Conservation (phyloP, 352 stramenopile genomes). For the Hyaloperonospora arabidopsidis region DNA sequence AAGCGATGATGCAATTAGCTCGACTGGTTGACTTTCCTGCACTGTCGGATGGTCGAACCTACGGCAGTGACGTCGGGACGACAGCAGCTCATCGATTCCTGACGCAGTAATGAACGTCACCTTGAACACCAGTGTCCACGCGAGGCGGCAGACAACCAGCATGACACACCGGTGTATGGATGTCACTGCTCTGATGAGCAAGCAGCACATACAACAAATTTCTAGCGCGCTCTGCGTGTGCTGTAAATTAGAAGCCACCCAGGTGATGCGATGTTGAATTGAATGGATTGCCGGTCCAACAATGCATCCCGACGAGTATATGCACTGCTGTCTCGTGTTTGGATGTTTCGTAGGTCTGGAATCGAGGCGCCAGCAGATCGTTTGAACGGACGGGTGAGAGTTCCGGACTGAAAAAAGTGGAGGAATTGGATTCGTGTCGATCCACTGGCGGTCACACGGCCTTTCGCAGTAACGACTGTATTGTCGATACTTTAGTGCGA, state of each 20-base stretch:
- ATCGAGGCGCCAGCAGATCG: conserved; percentile 23
- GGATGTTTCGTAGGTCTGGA: background rate
- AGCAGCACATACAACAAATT: no score
- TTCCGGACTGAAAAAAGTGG: conserved; percentile 21
- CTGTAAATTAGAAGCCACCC: conserved; percentile 34
- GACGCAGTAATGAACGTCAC: background rate
- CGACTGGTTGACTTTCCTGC: conserved; percentile 43
- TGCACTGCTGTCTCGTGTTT: conserved; percentile 13
- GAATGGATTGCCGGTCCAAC: conserved; percentile 26
- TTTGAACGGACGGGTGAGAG: conserved; percentile 28
- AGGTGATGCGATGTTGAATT: conserved; percentile 19
- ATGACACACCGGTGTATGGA: no score
- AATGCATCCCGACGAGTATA: conserved; percentile 22
- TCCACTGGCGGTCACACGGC: conserved; percentile 28
- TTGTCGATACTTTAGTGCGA: conserved; percentile 16
- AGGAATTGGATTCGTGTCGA: conserved; percentile 29
- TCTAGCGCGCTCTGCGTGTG: conserved; percentile 26
- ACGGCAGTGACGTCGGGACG: conserved; percentile 25
- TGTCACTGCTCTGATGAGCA: no score
- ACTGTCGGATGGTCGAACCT: conserved; percentile 22
- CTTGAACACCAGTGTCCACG: no score
- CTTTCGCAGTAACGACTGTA: conserved; percentile 20
- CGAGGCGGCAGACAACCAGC: no score
- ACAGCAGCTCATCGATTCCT: background rate
- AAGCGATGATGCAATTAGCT: conserved; percentile 36